A percentile compares a stretch with the other conserved stretches of the same genome.
Conservation (phyloP, 768 basidiomycete species). For the Leucocoprinus leucothites region DNA sequence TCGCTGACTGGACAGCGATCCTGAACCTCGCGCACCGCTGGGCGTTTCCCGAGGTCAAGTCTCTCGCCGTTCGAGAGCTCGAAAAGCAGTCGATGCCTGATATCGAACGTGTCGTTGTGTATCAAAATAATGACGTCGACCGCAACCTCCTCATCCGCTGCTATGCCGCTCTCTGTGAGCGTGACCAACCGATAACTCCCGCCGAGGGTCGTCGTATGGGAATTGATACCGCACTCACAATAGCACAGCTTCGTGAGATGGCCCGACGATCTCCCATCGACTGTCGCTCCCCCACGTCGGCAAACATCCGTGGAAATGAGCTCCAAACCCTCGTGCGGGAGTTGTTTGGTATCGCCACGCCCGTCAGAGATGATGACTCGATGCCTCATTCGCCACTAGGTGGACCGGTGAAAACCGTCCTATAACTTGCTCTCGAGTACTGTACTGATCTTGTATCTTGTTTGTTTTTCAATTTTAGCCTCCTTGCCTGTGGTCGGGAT, state of each 20-base stretch:
- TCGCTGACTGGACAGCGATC: conserved; percentile 38
- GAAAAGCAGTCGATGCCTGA: neutral
- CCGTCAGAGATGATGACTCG: conserved; percentile 13
- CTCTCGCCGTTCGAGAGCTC: conserved; percentile 45
- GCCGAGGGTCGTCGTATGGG: conserved; percentile 58
- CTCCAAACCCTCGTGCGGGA: conserved; percentile 32
- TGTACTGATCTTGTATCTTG: conserved; percentile 15
- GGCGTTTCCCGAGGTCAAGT: conserved; percentile 53
- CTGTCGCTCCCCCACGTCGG: conserved; percentile 31
- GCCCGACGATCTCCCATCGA: conserved; percentile 34
- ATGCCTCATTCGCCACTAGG: conserved; percentile 21
- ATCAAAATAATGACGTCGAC: neutral
- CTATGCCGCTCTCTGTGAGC: conserved; percentile 50
- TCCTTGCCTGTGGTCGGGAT: neutral
- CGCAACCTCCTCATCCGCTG: conserved; percentile 44
- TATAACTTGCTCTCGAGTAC: conserved; percentile 13
- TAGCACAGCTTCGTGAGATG: conserved; percentile 54
- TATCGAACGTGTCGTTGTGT: neutral
- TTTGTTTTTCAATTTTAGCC: no score
- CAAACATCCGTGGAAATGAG: conserved; percentile 27
- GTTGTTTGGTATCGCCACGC: conserved; percentile 25
- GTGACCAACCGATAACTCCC: conserved; percentile 45
- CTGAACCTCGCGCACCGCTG: conserved; percentile 55
- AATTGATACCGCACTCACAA: conserved; percentile 47
- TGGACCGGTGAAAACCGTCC: conserved; percentile 30